Evolutionary conservation across 169 alveolate species (phyloP), one percentile per base, ranked within the genome.

Genomic region (Besnoitia besnoiti): DNA sequence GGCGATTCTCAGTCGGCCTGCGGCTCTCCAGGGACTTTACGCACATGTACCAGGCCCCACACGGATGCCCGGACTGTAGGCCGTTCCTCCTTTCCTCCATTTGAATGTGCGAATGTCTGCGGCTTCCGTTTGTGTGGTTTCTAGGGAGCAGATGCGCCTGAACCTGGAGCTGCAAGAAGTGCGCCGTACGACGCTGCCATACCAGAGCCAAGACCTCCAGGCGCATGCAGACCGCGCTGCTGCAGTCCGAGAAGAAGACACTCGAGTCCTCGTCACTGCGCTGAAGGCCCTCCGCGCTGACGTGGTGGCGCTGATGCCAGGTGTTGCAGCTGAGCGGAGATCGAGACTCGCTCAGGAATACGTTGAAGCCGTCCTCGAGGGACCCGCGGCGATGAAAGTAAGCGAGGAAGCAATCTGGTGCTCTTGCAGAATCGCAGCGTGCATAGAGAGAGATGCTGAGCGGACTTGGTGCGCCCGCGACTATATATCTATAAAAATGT

Each of bases 111-210:
- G n/a, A n/a, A 10, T 73, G 44, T 5, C 8, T 73, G 12, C 2
- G 3, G 44, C n/a, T 73, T 51, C 67, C 24, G 14, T 51, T 51
- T 51, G 67, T 30, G 44, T 73, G 12, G 39, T 37, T 73, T 37
- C 27, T 75, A 82, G 90, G 39, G 62, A 49, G 42, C 42, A 40
- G 46, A 40, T 82, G 37, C 90, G 49, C 27, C 46, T 49, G 75
- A 82, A 82, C 46, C 35, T 82, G 76, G 90, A 82, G 39, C 67
- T 82, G 21, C 40, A 19, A 24, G 90, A 82, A 46, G 44, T 82
- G 73, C 33, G 42, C 5, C 67, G 67, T 19, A 42, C 85, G 59
- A 10, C 85, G 2, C 50, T 77, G 59, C 39, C 50, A 16, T 42
- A 7, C 14, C 85, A 8, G 55, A 42, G 39, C 37, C 44, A 33